phyloP scores from a whole-genome alignment of 2,329 filamentous ascomycete genomes.

The Colletotrichum somersetense region DNA sequence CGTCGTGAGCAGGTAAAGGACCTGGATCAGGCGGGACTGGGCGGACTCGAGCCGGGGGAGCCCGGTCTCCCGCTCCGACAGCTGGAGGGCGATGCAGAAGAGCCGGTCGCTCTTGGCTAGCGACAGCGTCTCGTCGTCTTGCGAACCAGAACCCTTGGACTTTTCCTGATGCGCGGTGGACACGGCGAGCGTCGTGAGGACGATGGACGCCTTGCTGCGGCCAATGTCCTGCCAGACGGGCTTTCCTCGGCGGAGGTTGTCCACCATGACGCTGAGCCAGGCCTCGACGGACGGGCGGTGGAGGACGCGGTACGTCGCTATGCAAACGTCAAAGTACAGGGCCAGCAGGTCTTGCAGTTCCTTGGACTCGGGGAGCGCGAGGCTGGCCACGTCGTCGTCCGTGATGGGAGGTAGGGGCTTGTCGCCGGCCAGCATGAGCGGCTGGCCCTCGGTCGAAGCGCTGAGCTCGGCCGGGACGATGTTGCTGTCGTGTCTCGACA shows the following conservation, averaged over 20 bases:
- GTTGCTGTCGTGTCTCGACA: constrained; percentile 57
- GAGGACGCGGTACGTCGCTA: constrained; percentile 70
- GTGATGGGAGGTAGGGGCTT: constrained; percentile 56
- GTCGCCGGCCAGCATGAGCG: constrained; percentile 63
- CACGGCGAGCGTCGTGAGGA: constrained; percentile 62
- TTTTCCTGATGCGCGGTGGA: constrained; percentile 60
- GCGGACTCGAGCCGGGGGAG: constrained; percentile 60
- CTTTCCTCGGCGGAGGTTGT: constrained; percentile 52
- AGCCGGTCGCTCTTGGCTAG: constrained; percentile 55
- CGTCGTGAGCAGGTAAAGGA: constrained; percentile 69
- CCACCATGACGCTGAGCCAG: constrained; percentile 60
- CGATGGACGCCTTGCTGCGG: constrained; percentile 59
- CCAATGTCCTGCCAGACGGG: constrained; percentile 56
- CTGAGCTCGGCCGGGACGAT: constrained; percentile 45
- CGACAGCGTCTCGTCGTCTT: constrained; percentile 46
- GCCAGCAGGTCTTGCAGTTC: constrained; percentile 55
- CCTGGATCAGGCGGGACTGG: constrained; percentile 69
- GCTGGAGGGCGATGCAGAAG: constrained; percentile 55
- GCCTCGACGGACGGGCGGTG: constrained; percentile 65
- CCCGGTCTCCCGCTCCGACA: constrained; percentile 49
- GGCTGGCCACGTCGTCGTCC: constrained; percentile 48
- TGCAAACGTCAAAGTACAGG: constrained; percentile 71
- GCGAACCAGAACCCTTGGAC: constrained; percentile 45
- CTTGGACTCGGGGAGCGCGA: constrained; percentile 55
- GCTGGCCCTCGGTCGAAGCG: constrained; percentile 54